Base-by-base conservation (phyloP, 352 stramenopile species). In the Discostella stelligera region DNA sequence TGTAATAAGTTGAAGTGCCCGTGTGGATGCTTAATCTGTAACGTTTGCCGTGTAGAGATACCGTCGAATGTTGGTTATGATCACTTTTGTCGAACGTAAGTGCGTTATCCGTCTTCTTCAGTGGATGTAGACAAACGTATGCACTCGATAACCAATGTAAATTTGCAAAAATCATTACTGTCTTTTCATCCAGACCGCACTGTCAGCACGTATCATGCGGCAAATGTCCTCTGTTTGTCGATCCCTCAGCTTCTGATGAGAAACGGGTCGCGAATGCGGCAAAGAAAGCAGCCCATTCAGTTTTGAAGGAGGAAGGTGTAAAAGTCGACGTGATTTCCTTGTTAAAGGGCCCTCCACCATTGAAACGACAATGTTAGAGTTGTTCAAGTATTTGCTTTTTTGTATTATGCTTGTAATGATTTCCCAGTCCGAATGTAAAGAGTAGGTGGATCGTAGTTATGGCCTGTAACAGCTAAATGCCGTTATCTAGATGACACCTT, bases 1-100 rank as follows among this genome's bases (percentile, higher is more conserved):
- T 84, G 80, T 37, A 85, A 86, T 52, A 89, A 90, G 64, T 89
- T 93, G 78, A 88, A 70, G 25, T 91, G 87, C 70, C 41, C 70
- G n/a, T 94, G 88, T 62, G 80, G 83, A 52, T 70, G 60, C 8
- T 78, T 79, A 21, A 79, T 85, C 27, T 94, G 88, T 44, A 92
- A 94, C 56, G 66, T 92, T 20, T 94, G 88, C 67, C 64, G 83
- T 5, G 66, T 78, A 27, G 63, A 78, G 39, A 81, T 93, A 21
- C 52, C 59, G 20, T 78, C 65, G 30, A 56, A 30, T 21, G 78
- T 86, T n/a, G 73, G 53, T 0, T 91, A 91, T 60, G 69, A 75
- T 18, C 85, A 91, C 63, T 89, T 91, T 68, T 91, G 85, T 53
- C 80, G 91, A 58, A 80, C 11, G 30, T 65, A 37, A 65, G 56